These are phyloP conservation scores for Yarrowia porcina DNA, from an alignment of 805 yeast species.

Conservation along the genomic window DNA sequence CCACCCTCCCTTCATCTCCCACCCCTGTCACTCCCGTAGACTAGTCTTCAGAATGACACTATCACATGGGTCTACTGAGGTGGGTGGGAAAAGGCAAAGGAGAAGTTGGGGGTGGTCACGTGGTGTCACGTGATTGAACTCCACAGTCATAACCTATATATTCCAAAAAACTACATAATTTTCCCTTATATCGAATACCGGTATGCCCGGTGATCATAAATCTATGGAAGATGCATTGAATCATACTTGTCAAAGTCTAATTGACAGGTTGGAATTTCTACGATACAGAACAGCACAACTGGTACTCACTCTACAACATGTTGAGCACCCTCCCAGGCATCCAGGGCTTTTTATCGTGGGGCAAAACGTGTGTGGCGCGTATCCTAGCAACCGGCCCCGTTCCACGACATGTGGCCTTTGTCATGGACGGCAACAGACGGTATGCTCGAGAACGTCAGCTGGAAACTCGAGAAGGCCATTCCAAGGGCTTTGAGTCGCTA, in stretches of 20 bases:
- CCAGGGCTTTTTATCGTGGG: conserved; percentile 31
- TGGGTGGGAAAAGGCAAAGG: no score
- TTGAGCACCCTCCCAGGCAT: conserved; percentile 30
- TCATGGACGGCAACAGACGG: conserved; percentile 97
- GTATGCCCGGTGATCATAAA: no score
- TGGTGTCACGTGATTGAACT: not conserved
- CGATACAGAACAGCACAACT: not conserved
- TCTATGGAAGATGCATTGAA: no score
- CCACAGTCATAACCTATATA: no score
- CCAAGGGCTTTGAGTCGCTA: conserved; percentile 77
- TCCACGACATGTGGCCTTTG: conserved; percentile 86
- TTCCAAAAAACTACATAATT: no score
- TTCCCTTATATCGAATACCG: no score
- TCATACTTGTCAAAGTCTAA: no score
- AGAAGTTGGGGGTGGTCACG: no score
- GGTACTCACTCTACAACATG: not conserved
- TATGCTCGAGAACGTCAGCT: conserved; percentile 68
- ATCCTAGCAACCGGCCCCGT: conserved; percentile 64
- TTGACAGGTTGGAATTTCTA: not conserved
- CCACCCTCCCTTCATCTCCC: no score
- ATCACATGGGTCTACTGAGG: no score
- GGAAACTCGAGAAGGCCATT: conserved; percentile 85
- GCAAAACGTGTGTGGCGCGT: conserved; percentile 38
- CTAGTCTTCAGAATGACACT: not conserved
- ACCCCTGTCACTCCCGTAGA: no score